phyloP scores from a whole-genome alignment of 2,329 filamentous ascomycete species.

The Thelonectria discophora region DNA sequence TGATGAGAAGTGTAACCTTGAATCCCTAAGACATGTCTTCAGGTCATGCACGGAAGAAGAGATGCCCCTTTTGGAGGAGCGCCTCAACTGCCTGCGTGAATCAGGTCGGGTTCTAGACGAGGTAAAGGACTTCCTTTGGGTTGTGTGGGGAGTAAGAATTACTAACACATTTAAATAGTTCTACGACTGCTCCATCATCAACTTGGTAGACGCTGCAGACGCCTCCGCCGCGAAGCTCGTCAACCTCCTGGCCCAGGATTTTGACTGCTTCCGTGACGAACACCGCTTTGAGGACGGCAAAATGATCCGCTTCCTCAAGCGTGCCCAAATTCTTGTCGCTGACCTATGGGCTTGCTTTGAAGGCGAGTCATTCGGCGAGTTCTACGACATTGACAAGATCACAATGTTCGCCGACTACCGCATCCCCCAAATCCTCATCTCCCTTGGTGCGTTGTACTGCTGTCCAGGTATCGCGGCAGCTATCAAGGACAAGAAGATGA shows the following conservation, averaged over 20 bases:
- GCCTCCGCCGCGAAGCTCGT: constrained; percentile 85
- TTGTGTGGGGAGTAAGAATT: no score
- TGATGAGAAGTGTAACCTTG: constrained; percentile 77
- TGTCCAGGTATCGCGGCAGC: constrained; percentile 79
- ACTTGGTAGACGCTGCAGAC: constrained; percentile 77
- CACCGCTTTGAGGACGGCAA: constrained; percentile 75
- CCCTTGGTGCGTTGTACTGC: constrained; percentile 83
- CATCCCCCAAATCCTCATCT: constrained; percentile 90
- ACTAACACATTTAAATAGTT: constrained; percentile 57
- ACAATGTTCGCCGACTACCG: constrained; percentile 99
- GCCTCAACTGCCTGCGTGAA: constrained; percentile 82
- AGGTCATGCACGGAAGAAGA: constrained; percentile 85
- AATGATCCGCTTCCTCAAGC: constrained; percentile 85
- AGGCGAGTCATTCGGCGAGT: constrained; percentile 79
- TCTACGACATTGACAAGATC: constrained; percentile 91
- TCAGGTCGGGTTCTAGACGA: constrained; percentile 82
- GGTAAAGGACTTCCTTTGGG: constrained; percentile 55
- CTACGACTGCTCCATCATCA: constrained; percentile 78
- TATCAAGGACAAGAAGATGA: constrained; percentile 69
- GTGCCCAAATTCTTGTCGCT: constrained; percentile 94
- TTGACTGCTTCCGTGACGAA: constrained; percentile 87
- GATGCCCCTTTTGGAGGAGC: constrained; percentile 83
- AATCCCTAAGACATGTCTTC: constrained; percentile 80
- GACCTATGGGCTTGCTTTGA: constrained; percentile 97
- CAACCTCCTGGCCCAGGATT: constrained; percentile 83